Conservation (phyloP, 306 rosid genomes). For the Fragaria ananassa region DNA sequence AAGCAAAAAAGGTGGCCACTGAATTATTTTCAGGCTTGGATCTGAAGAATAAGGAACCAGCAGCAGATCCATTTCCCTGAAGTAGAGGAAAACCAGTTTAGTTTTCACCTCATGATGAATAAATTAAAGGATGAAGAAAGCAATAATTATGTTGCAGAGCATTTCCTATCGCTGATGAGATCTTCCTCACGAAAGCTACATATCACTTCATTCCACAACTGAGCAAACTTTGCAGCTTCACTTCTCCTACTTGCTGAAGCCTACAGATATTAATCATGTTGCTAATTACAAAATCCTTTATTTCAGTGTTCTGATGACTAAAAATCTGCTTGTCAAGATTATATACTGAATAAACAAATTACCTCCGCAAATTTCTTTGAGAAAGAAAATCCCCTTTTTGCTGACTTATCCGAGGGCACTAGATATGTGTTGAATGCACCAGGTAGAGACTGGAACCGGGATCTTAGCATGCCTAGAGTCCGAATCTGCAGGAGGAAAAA, state of each 20-base stretch:
- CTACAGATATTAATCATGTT: constrained; percentile 40
- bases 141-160: constrained; percentile 29
- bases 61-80: constrained; percentile 96
- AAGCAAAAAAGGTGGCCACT: constrained; percentile 98
- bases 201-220: constrained; percentile 91
- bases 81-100: constrained; percentile 36
- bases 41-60: constrained; percentile 94
- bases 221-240: constrained; percentile 99
- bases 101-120: constrained; percentile 21
- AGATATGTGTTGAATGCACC: constrained; percentile 90
- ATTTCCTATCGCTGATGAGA: constrained; percentile 83
- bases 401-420: constrained; percentile 85
- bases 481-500: constrained; percentile 63
- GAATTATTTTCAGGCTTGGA: constrained; percentile 79
- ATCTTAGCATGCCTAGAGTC: constrained; percentile 88
- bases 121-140: constrained; percentile 26
- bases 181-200: constrained; percentile 99
- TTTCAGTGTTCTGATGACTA: constrained; percentile 3
- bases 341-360: background rate
- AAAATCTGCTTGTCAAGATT: constrained; percentile 5
- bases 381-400: constrained; percentile 65
- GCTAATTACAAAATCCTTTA: constrained; percentile 20
- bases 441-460: constrained; percentile 92
- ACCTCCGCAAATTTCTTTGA: constrained; percentile 91
- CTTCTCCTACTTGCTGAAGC: constrained; percentile 78